Evolutionary conservation across 2,329 filamentous ascomycete genomes (phyloP).

Genomic region (Fusarium lateritium): DNA sequence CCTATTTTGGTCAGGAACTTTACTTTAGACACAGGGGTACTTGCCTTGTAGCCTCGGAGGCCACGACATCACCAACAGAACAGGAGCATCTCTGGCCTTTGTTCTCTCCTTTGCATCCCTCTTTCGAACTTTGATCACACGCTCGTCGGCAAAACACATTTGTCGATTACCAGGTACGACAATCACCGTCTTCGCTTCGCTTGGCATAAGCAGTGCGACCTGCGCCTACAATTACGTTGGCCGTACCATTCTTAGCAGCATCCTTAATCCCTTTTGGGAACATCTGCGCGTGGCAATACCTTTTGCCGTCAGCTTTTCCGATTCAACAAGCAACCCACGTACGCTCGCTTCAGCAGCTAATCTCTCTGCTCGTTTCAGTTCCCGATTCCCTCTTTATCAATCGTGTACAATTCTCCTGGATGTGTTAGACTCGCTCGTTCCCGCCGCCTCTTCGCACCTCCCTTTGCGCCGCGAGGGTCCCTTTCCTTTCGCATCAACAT

Average conservation of each 20-base stretch:
- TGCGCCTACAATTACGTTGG: constrained; percentile 24
- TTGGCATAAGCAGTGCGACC: constrained; percentile 28
- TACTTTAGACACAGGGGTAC: constrained; percentile 1
- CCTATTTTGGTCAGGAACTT: constrained; percentile 42
- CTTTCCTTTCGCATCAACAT: constrained; percentile 53
- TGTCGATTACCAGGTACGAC: constrained; percentile 34
- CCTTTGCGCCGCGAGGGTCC: constrained; percentile 41
- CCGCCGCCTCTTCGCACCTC: constrained; percentile 27
- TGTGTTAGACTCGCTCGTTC: constrained; percentile 42
- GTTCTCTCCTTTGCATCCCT: constrained; percentile 13
- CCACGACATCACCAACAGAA: constrained; percentile 44
- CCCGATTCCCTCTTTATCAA: constrained; percentile 19
- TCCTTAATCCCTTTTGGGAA: constrained; percentile 20
- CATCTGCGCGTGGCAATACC: constrained; percentile 34
- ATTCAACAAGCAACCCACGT: constrained; percentile 1
- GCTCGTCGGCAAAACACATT: constrained; percentile 9
- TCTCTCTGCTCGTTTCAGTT: constrained; percentile 6
- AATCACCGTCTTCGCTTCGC: constrained; percentile 5
- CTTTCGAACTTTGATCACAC: constrained; percentile 2
- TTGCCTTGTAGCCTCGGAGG: constrained; percentile 35
- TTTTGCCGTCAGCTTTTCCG: constrained; percentile 8
- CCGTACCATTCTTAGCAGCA: constrained; percentile 15
- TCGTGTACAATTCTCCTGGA: constrained; percentile 36
- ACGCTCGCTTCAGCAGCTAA: constrained; percentile 21
- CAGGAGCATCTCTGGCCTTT: constrained; percentile 23